These are phyloP conservation scores for Metarhizium album DNA, from an alignment of 2,329 filamentous ascomycete genomes.

Conservation along the genomic window DNA sequence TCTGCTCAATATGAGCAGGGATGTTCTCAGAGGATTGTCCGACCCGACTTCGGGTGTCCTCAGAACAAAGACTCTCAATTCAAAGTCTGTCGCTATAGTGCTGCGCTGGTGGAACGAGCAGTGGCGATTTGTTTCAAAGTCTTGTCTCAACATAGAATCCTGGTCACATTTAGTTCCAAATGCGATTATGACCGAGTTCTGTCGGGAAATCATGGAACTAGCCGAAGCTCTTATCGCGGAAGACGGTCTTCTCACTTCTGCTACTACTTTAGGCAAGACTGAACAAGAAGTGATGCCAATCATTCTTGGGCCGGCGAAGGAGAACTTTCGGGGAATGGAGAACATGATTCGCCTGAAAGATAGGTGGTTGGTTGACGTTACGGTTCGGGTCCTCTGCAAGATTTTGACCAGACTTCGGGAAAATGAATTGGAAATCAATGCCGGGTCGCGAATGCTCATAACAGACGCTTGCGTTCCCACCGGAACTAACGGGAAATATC, in stretches of 20 bases:
- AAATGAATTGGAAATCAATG: slow-evolving; percentile 59
- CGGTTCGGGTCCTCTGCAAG: slow-evolving; percentile 74
- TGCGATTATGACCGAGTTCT: slow-evolving; percentile 77
- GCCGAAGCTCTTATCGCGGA: slow-evolving; percentile 77
- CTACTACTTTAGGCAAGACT: slow-evolving; percentile 28
- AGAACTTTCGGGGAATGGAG: slow-evolving; percentile 56
- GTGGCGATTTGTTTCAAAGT: slow-evolving; percentile 71
- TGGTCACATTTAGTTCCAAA: slow-evolving; percentile 76
- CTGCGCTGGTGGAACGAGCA: slow-evolving; percentile 73
- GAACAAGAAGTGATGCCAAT: slow-evolving; percentile 28
- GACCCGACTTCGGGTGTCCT: slow-evolving; percentile 46
- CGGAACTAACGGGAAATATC: slow-evolving; percentile 39
- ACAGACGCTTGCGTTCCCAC: slow-evolving; percentile 54
- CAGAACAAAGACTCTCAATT: slow-evolving; percentile 42
- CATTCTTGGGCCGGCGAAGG: slow-evolving; percentile 28
- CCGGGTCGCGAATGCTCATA: slow-evolving; percentile 49
- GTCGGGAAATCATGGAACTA: slow-evolving; percentile 89
- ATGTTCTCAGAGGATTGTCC: slow-evolving; percentile 45
- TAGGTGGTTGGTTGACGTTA: slow-evolving; percentile 69
- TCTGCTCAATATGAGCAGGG: slow-evolving; percentile 45
- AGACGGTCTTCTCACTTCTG: slow-evolving; percentile 71
- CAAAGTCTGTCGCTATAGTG: slow-evolving; percentile 53
- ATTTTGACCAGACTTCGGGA: slow-evolving; percentile 73
- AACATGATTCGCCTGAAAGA: slow-evolving; percentile 89
- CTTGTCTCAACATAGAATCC: slow-evolving; percentile 70